Evolutionary conservation across 495 filamentous ascomycete genomes (phyloP).

Genomic region (Aspergillus baeticus): DNA sequence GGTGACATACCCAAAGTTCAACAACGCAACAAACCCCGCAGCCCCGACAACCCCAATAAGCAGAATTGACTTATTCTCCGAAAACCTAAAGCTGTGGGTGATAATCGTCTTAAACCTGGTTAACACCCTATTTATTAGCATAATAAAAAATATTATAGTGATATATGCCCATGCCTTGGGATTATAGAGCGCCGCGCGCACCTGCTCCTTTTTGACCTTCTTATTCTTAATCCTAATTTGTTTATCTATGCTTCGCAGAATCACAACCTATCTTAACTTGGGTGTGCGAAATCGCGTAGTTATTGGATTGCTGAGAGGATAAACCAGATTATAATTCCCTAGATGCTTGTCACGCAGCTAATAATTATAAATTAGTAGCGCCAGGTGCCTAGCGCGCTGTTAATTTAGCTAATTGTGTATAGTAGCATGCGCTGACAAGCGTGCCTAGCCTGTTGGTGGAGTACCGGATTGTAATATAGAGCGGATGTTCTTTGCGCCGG

Average conservation of each 20-base stretch:
- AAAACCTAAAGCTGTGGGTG: slow-evolving; percentile 58
- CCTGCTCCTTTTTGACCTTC: slow-evolving; percentile 38
- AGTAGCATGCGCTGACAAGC: slow-evolving; percentile 57
- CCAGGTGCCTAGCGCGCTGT: slow-evolving; percentile 18
- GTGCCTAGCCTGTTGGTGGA: slow-evolving; percentile 56
- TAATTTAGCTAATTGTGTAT: slow-evolving; percentile 57
- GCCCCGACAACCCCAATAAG: slow-evolving; percentile 13
- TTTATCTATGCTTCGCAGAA: slow-evolving; percentile 42
- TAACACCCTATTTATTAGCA: slow-evolving; percentile 47
- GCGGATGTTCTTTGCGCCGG: slow-evolving; percentile 54
- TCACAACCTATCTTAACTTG: slow-evolving; percentile 42
- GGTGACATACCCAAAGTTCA: background rate
- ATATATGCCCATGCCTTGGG: slow-evolving; percentile 30
- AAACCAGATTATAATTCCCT: slow-evolving; percentile 47
- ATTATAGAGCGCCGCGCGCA: slow-evolving; percentile 27
- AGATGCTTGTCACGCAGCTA: slow-evolving; percentile 55
- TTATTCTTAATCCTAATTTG: slow-evolving; percentile 50
- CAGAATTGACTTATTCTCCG: slow-evolving; percentile 30
- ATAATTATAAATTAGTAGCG: slow-evolving; percentile 60
- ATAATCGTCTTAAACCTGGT: slow-evolving; percentile 58
- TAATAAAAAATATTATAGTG: slow-evolving; percentile 28
- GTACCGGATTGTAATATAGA: slow-evolving; percentile 60
- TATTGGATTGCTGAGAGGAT: slow-evolving; percentile 53
- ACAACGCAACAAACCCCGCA: background rate
- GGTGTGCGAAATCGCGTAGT: slow-evolving; percentile 53